These are phyloP conservation scores for Trametes elegans DNA, from an alignment of 768 basidiomycete species.

Conservation along the genomic window DNA sequence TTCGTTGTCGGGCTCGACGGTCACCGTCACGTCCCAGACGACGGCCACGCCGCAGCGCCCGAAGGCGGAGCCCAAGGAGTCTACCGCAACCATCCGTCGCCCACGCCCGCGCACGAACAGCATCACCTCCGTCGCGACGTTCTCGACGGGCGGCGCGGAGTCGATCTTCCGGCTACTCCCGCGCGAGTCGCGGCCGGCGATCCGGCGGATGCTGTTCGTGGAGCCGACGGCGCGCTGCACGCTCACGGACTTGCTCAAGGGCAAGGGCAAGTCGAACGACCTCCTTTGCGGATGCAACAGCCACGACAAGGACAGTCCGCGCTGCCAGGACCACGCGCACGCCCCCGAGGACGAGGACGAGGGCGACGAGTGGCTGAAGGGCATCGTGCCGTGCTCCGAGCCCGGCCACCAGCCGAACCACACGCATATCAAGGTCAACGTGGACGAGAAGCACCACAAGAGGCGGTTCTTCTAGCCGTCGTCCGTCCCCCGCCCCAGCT, in stretches of 20 bases:
- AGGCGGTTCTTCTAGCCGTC: constrained; percentile 64
- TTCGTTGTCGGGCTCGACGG: not conserved
- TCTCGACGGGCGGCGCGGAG: constrained; percentile 73
- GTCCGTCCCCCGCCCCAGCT: not conserved
- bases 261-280: constrained; percentile 68
- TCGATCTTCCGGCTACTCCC: constrained; percentile 96
- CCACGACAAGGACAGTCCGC: constrained; percentile 42
- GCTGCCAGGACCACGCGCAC: constrained; percentile 62
- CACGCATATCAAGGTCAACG: constrained; percentile 68
- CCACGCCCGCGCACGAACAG: constrained; percentile 32
- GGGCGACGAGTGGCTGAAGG: constrained; percentile 87
- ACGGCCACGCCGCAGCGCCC: constrained; percentile 8
- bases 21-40: constrained; percentile 13
- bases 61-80: constrained; percentile 12
- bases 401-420: constrained; percentile 50
- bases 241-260: constrained; percentile 85
- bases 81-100: constrained; percentile 12
- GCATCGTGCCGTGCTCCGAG: constrained; percentile 64
- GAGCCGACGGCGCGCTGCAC: constrained; percentile 90
- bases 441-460: constrained; percentile 73
- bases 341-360: constrained; percentile 69
- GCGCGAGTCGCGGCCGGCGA: constrained; percentile 83
- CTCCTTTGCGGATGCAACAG: constrained; percentile 78
- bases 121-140: constrained; percentile 53
- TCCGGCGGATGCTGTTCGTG: constrained; percentile 91